Evolutionary conservation across 129 eudicot genomes (phyloP), one percentile per base, ranked within the genome.

Genomic region (Flaveria ramosissima): DNA sequence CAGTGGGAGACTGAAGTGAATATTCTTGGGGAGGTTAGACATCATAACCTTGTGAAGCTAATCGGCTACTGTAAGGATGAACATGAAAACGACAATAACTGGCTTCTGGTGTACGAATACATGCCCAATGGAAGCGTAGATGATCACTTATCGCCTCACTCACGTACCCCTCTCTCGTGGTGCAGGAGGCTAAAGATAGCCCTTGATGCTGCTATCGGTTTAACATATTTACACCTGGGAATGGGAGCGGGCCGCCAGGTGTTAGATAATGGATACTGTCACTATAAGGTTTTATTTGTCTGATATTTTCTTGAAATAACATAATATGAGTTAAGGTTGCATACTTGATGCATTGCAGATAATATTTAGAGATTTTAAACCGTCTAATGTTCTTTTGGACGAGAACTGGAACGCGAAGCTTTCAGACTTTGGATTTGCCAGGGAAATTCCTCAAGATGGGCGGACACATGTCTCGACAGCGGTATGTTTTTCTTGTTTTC

Each of bases 391-490:
- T 81, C 93, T 92, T 27, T 83, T 92, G 42, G 97, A 92, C 71
- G 89, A 80, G 75, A 81, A 88, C 7, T 87, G 89, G 90, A 89
- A 86, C 66, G 97, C 96, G 2, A 92, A 92, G 87, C 85, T 92
- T 53, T 89, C 96, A 11, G 92, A 92, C 75, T 92, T 92, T 73
- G 97, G 97, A 77, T 84, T 92, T 79, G 96, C 93, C 20, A 81
- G 93, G 56, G 80, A 89, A 66, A 90, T 88, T 51, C 90, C 96
- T 55, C 48, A 79, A 41, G 96, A 89, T 67, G 97, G 93, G 48
- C 66, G 56, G 53, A 82, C 91, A 57, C 92, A 92, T 74, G 91
- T 92, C 76, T 87, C 96, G 23, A 87, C 96, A 45, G 86, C 85
- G 88, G 97, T 92, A 92, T 14, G 56, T 27, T 27, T 63, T 59